Conservation (phyloP, 225 moss, liverwort and hornwort genomes). For the Takakia lepidozioides region DNA sequence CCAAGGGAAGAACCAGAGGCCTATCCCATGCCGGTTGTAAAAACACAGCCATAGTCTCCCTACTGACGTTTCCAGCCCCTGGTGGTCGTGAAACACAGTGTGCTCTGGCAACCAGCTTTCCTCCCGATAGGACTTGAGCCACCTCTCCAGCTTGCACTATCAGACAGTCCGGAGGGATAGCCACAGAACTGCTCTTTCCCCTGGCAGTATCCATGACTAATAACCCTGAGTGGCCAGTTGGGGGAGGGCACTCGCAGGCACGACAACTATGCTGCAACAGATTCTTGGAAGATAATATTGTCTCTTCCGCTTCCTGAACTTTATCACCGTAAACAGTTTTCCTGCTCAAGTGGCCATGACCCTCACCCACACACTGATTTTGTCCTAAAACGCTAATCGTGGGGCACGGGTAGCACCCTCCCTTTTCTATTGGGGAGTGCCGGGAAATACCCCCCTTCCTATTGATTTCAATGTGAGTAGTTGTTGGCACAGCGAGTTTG, state of each 20-base stretch:
- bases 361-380: too few relatives aligned
- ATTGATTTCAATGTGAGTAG: too few relatives aligned
- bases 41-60: conserved; percentile 84
- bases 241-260: conserved; percentile 24
- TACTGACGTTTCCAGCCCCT: conserved; percentile 33
- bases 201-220: conserved; percentile 25
- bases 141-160: conserved; percentile 86
- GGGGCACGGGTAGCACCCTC: too few relatives aligned
- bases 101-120: conserved; percentile 58
- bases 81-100: conserved; percentile 56
- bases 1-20: conserved; percentile 30
- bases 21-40: conserved; percentile 76
- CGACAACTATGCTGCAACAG: background rate
- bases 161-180: conserved; percentile 53
- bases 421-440: too few relatives aligned
- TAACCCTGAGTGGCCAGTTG: conserved; percentile 48
- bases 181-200: conserved; percentile 17
- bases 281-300: background rate
- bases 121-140: conserved; percentile 68
- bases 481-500: too few relatives aligned
- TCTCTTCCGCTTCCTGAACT: too few relatives aligned
- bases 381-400: too few relatives aligned
- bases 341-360: too few relatives aligned
- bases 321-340: too few relatives aligned
- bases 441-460: too few relatives aligned